Evolutionary conservation across 305 asterid species (phyloP).

Genomic region (Fraxinus greggii): DNA sequence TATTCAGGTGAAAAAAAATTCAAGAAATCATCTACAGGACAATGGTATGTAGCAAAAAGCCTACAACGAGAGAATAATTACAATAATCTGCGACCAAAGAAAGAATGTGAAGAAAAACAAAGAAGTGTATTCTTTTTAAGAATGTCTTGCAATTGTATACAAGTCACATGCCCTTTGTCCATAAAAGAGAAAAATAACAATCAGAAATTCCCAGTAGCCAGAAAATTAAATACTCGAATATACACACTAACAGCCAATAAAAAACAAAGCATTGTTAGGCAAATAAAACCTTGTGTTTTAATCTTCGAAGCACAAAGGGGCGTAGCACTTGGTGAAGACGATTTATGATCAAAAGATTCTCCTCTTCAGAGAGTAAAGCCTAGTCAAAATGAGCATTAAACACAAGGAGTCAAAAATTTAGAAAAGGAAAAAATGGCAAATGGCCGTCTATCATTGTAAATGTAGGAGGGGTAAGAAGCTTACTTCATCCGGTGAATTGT

Average conservation of each 20-base stretch:
- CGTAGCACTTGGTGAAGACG: slow-evolving; percentile 99
- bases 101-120: slow-evolving; percentile 1
- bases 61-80: not conserved
- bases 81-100: not conserved
- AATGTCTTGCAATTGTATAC: not conserved
- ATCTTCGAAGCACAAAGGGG: slow-evolving; percentile 96
- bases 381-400: slow-evolving; percentile 30
- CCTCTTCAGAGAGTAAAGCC: slow-evolving; percentile 99
- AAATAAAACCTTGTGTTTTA: slow-evolving; percentile 84
- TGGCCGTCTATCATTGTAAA: not conserved
- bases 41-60: not conserved
- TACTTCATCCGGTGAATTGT: slow-evolving; percentile 85
- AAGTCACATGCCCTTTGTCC: not conserved
- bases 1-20: not conserved
- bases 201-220: slow-evolving; percentile 15
- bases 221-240: slow-evolving; percentile 15
- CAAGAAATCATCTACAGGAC: not conserved
- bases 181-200: not conserved
- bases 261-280: slow-evolving; percentile 14
- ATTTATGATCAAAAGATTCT: slow-evolving; percentile 94
- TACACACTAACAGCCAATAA: not conserved
- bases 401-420: slow-evolving; percentile 15
- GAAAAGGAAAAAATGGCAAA: slow-evolving; percentile 17
- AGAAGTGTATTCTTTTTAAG: not conserved
- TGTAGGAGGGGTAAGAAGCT: slow-evolving; percentile 18